Percentiles rank a stretch among this genome's conserved stretches.
These are phyloP conservation scores for Oryza nivara DNA, from an alignment of 176 grass and related monocot species.

Conservation along the genomic window DNA sequence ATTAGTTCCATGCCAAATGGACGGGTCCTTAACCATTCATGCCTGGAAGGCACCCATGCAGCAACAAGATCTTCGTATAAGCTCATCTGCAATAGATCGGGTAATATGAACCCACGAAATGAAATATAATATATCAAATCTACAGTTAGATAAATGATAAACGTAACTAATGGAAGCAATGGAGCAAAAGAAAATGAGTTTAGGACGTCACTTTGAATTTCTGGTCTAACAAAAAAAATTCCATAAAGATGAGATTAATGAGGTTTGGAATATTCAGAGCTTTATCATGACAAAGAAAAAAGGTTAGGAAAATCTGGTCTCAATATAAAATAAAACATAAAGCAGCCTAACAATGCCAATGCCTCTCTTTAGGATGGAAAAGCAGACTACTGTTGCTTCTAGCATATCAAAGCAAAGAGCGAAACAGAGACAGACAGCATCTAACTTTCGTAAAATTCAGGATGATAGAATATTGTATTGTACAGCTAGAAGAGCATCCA, in stretches of 20 bases:
- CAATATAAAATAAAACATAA: neutral
- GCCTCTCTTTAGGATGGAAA: neutral
- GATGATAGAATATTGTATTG: neutral
- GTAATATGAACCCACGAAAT: slow-evolving; percentile 31
- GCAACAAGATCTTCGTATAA: slow-evolving; percentile 96
- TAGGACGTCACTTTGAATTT: neutral
- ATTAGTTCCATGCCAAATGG: slow-evolving; percentile 75
- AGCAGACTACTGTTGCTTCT: neutral
- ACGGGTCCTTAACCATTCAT: slow-evolving; percentile 76
- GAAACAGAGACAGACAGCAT: neutral
- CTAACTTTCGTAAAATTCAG: neutral
- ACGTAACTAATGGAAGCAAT: slow-evolving; percentile 16
- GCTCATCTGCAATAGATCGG: slow-evolving; percentile 76
- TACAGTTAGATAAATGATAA: slow-evolving; percentile 7
- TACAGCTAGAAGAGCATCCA: neutral
- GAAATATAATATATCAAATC: slow-evolving; percentile 7
- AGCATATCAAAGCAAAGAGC: slow-evolving; percentile 14
- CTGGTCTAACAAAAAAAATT: neutral
- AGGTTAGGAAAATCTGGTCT: neutral
- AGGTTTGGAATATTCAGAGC: neutral
- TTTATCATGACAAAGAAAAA: neutral
- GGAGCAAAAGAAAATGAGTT: neutral
- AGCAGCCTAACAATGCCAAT: neutral
- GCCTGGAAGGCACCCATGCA: slow-evolving; percentile 77
- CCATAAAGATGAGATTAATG: neutral